Evolutionary conservation across 768 basidiomycete species (phyloP).

Genomic region (Boletus speciosus): DNA sequence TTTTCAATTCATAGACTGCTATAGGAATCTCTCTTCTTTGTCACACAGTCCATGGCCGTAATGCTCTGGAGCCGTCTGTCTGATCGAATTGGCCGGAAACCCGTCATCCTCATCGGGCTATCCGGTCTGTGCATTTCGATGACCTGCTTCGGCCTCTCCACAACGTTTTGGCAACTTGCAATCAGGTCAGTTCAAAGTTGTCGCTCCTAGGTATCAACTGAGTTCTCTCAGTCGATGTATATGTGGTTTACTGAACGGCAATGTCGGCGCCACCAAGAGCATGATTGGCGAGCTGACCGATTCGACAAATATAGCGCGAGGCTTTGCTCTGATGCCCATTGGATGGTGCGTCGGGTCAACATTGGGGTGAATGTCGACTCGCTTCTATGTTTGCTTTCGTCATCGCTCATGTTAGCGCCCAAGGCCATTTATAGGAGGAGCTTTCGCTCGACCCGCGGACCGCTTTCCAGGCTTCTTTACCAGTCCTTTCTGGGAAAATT

Average conservation of each 20-base stretch:
- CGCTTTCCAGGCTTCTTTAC: conserved; percentile 47
- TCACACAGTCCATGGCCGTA: conserved; percentile 68
- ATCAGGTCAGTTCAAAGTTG: conserved; percentile 28
- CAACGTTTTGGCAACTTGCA: conserved; percentile 60
- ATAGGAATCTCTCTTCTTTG: conserved; percentile 74
- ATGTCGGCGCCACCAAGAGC: conserved; percentile 46
- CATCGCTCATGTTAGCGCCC: neutral
- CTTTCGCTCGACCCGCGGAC: conserved; percentile 50
- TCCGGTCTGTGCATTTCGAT: conserved; percentile 62
- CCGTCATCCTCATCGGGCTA: conserved; percentile 64
- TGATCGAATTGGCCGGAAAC: conserved; percentile 68
- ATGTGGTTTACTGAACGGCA: conserved; percentile 33
- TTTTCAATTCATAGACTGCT: neutral
- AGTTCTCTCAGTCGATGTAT: conserved; percentile 24
- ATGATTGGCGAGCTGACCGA: conserved; percentile 66
- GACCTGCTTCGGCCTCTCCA: conserved; percentile 68
- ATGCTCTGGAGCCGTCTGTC: conserved; percentile 72
- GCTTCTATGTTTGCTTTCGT: neutral
- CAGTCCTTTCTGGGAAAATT: conserved; percentile 44
- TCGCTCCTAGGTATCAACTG: neutral
- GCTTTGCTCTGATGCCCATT: conserved; percentile 28
- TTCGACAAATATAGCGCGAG: conserved; percentile 28
- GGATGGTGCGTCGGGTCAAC: conserved; percentile 33
- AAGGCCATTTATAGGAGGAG: conserved; percentile 48
- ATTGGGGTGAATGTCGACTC: conserved; percentile 30